These are phyloP conservation scores for Alternaria triticimaculans DNA, from an alignment of 2,329 filamentous ascomycete genomes.

Conservation along the genomic window DNA sequence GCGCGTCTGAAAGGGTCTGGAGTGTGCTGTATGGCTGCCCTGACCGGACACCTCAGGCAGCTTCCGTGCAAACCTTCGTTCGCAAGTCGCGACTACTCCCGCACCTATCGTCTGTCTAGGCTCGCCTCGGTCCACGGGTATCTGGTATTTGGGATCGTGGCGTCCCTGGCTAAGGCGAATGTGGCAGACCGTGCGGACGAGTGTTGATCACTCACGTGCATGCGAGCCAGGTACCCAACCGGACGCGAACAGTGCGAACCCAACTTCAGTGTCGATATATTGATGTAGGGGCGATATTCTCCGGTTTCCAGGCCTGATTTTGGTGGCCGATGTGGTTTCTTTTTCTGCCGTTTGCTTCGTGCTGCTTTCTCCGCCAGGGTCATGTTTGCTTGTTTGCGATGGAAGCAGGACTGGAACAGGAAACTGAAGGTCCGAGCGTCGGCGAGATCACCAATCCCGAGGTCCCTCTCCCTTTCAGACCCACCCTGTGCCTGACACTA, in stretches of 20 bases:
- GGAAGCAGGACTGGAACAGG: background rate
- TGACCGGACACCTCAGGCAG: background rate
- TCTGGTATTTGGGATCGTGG: background rate
- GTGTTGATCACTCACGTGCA: background rate
- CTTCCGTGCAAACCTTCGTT: background rate
- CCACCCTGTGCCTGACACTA: constrained; percentile 7
- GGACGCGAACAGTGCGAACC: background rate
- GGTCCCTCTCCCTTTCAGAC: constrained; percentile 11
- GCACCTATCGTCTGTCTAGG: background rate
- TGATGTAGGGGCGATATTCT: background rate
- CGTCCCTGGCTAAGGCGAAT: background rate
- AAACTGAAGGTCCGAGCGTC: constrained; percentile 10
- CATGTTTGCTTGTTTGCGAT: background rate
- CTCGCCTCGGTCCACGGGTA: background rate
- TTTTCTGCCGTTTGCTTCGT: background rate
- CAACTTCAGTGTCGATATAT: background rate
- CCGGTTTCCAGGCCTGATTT: background rate
- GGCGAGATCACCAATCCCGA: constrained; percentile 9
- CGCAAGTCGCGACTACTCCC: background rate
- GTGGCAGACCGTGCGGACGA: background rate
- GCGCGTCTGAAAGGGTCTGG: background rate
- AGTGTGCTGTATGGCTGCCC: background rate
- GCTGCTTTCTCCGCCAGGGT: background rate
- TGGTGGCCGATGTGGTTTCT: background rate
- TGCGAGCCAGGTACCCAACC: background rate